phyloP scores from a whole-genome alignment of 2,329 filamentous ascomycete genomes.

The Talaromyces rugulosus region DNA sequence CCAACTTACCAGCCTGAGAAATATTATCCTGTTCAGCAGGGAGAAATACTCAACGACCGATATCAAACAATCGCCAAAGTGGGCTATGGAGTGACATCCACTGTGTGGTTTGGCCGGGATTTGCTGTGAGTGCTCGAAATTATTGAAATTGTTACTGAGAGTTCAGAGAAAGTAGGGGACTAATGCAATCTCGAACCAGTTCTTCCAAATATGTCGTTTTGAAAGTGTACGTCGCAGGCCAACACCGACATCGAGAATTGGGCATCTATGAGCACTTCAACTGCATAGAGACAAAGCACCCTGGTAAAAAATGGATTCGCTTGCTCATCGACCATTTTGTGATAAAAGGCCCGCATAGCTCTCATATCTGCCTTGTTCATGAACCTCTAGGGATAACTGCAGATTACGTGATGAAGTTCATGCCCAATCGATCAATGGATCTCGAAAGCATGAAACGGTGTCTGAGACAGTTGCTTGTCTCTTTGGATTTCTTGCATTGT shows the following conservation, averaged over 20 bases:
- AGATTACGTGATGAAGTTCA: no score
- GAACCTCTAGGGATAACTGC: slow-evolving; percentile 21
- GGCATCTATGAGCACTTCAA: slow-evolving; percentile 17
- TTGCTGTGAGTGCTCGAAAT: not conserved
- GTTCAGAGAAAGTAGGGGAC: no score
- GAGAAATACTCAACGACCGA: slow-evolving; percentile 23
- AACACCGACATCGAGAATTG: slow-evolving; percentile 15
- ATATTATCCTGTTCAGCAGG: slow-evolving; percentile 26
- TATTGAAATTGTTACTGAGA: no score
- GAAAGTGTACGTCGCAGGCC: slow-evolving; percentile 16
- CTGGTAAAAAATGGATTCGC: slow-evolving; percentile 16
- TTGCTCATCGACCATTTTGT: slow-evolving; percentile 17
- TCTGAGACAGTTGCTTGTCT: no score
- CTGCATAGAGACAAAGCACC: slow-evolving; percentile 14
- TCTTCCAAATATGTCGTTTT: slow-evolving; percentile 14
- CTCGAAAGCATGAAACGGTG: no score
- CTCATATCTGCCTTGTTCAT: slow-evolving; percentile 21
- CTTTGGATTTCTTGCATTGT: no score
- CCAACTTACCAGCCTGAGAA: not conserved
- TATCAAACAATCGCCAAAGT: slow-evolving; percentile 34
- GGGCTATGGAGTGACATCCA: slow-evolving; percentile 33
- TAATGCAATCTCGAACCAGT: no score
- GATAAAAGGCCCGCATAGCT: slow-evolving; percentile 16
- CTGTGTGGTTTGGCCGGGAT: slow-evolving; percentile 30
- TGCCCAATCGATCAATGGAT: no score